Base-by-base conservation (phyloP, 805 yeast genomes). In the Kodamaea laetipori region DNA sequence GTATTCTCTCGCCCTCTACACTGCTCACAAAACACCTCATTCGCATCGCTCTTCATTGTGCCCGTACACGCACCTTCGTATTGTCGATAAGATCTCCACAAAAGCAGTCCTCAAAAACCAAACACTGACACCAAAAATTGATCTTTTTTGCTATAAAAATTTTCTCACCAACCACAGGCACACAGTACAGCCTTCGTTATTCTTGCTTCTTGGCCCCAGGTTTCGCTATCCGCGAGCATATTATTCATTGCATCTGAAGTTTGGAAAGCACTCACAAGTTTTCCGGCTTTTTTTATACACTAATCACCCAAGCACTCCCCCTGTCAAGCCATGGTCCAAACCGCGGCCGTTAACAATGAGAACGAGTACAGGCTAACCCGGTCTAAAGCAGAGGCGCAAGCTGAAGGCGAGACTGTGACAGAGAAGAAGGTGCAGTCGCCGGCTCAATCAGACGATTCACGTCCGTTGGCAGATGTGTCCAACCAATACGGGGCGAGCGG, bases 381-480 rank as follows among this genome's bases (percentile, higher is more conserved):
- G 41, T 56, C 70, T 15, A 63, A 63, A 48, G 57, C 36, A 5
- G 26, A 38, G 41, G 23, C 31, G 15, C 35, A 36, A 9, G 35
- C 13, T 6, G 35, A 21, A 6, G 31, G 10, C 10, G 15, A 6
- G 31, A n/a, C 24, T 13, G 49, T 42, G 38, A 15, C 28, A n/a
- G 48, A 27, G 13, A 48, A 44, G 23, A 13, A 6, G 31, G 31
- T 27, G 12, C 15, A 5, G 12, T 13, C 24, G 24, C 24, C 24
- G 24, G 24, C 8, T 6, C 24, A 25, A n/a, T 32, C 15, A 3
- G 34, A 35, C 19, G 27, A 24, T n/a, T 4, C 28, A 23, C 5
- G 43, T 44, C 31, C 59, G 72, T 30, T 69, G 41, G 69, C 66
- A 18, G 74, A 70, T 47, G 66, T 70, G 4, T 66, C 74, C 37